phyloP scores from a whole-genome alignment of 768 basidiomycete species.

The Lactarius indigo region DNA sequence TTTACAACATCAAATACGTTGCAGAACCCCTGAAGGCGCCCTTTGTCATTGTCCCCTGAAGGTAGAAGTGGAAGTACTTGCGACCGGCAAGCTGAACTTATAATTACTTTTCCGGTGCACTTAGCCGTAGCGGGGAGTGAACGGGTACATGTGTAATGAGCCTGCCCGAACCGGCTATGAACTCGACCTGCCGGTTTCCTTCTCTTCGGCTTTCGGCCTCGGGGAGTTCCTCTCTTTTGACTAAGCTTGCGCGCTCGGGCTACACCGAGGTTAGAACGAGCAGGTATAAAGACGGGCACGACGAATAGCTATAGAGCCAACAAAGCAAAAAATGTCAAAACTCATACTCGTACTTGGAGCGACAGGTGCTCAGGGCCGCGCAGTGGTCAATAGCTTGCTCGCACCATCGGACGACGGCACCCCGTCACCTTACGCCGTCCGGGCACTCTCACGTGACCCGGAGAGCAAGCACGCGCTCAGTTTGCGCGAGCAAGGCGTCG shows the following conservation, averaged over 20 bases:
- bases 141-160: not conserved
- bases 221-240: not conserved
- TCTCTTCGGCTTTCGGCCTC: not conserved
- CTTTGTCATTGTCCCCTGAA: too few relatives aligned
- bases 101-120: too few relatives aligned
- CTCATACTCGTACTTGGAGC: conserved; percentile 43
- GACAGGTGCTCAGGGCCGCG: conserved; percentile 43
- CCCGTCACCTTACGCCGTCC: conserved; percentile 40
- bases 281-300: not conserved
- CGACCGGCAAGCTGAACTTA: not conserved
- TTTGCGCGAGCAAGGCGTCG: conserved; percentile 35
- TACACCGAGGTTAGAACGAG: not conserved
- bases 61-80: too few relatives aligned
- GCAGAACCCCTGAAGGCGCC: too few relatives aligned
- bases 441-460: conserved; percentile 39
- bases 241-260: conserved; percentile 1
- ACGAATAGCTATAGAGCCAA: not conserved
- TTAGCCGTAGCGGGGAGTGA: not conserved
- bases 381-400: conserved; percentile 37
- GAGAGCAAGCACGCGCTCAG: conserved; percentile 34
- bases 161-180: too few relatives aligned
- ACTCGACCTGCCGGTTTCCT: not conserved
- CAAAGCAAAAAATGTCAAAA: conserved; percentile 26
- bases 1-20: too few relatives aligned
- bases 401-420: conserved; percentile 33